A percentile compares a stretch with the other conserved stretches of the same genome.
Conservation (phyloP, 225 moss, liverwort and hornwort genomes). For the Pleurozium schreberi region DNA sequence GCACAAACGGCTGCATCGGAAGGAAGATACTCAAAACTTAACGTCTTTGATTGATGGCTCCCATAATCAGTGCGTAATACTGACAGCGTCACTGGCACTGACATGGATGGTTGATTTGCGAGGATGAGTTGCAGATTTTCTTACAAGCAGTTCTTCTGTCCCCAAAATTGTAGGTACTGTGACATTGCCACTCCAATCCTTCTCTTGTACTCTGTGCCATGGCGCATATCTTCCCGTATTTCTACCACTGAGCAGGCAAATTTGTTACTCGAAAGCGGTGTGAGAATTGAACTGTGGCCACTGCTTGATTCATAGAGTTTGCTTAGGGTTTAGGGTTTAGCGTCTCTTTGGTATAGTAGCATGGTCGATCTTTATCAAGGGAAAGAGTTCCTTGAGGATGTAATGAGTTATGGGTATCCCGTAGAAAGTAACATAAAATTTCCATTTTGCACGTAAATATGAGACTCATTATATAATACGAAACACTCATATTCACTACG, state of each 20-base stretch:
- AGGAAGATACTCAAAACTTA: not conserved
- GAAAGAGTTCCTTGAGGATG: not conserved
- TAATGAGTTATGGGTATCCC: not conserved
- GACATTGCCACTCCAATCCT: no score
- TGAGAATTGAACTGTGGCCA: not conserved
- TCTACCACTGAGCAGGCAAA: not conserved
- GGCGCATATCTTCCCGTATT: not conserved
- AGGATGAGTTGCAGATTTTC: not conserved
- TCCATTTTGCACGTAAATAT: not conserved
- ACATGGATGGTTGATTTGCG: not conserved
- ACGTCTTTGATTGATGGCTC: not conserved
- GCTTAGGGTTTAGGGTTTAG: not conserved
- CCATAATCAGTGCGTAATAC: no score
- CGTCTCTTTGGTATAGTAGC: not conserved
- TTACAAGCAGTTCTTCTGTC: not conserved
- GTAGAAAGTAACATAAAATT: not conserved
- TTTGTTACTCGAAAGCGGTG: not conserved
- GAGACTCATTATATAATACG: no score
- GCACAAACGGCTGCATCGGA: not conserved
- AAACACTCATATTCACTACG: no score
- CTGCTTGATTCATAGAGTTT: not conserved
- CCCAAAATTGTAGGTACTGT: not conserved
- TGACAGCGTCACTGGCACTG: not conserved
- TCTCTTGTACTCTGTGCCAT: not conserved
- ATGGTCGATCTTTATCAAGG: no score